Evolutionary conservation across 2,329 filamentous ascomycete species (phyloP).

Genomic region (Hypoxylon sp.): DNA sequence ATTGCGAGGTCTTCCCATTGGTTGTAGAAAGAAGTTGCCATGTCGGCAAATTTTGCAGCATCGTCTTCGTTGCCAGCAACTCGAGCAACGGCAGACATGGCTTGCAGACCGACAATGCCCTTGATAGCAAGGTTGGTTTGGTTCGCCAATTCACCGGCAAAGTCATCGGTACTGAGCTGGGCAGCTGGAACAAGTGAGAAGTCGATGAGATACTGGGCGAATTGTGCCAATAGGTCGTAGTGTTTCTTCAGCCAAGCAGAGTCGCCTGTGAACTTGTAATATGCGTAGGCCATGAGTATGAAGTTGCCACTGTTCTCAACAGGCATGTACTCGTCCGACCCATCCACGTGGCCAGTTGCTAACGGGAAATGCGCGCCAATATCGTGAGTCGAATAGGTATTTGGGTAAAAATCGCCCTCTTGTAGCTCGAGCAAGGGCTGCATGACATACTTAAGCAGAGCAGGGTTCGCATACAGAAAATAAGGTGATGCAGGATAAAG

Average conservation of each 20-base stretch:
- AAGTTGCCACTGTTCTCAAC: constrained; percentile 81
- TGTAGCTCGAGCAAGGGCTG: constrained; percentile 84
- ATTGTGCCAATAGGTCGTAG: constrained; percentile 76
- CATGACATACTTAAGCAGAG: constrained; percentile 80
- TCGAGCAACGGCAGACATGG: constrained; percentile 73
- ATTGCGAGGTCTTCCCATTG: constrained; percentile 46
- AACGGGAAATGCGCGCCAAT: constrained; percentile 79
- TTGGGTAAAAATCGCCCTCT: constrained; percentile 83
- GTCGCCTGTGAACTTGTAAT: constrained; percentile 51
- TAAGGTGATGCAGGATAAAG: constrained; percentile 87
- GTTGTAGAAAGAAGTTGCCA: constrained; percentile 51
- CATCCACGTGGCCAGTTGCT: constrained; percentile 76
- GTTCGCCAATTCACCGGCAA: constrained; percentile 77
- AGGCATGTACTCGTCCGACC: constrained; percentile 78
- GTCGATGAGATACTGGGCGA: constrained; percentile 79
- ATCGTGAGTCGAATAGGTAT: constrained; percentile 82
- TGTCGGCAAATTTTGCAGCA: constrained; percentile 69
- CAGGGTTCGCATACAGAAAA: constrained; percentile 85
- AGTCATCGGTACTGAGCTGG: constrained; percentile 81
- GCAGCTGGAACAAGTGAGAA: constrained; percentile 75
- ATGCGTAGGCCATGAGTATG: constrained; percentile 74
- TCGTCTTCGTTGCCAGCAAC: constrained; percentile 69
- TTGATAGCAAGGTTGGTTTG: constrained; percentile 83
- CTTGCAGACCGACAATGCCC: constrained; percentile 82
- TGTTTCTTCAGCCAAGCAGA: constrained; percentile 58